phyloP scores from a whole-genome alignment of 345 rosid species.

The Citrus australasica region DNA sequence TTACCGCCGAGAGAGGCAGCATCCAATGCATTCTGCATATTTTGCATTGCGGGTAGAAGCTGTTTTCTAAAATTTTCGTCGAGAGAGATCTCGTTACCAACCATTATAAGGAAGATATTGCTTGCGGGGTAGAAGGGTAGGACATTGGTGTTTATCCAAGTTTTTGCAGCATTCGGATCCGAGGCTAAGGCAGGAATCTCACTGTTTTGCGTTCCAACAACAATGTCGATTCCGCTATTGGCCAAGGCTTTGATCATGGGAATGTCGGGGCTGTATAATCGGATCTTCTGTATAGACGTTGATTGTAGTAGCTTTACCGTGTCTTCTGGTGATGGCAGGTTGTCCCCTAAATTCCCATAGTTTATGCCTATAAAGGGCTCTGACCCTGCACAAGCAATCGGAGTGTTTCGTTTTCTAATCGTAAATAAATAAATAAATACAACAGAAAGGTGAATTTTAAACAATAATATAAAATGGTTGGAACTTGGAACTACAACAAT shows the following conservation, averaged over 20 bases:
- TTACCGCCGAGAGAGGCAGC: constrained; percentile 56
- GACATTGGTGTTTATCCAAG: constrained; percentile 68
- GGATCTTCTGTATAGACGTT: constrained; percentile 65
- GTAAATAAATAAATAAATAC: too few species aligned
- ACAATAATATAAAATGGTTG: too few species aligned
- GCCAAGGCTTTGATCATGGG: constrained; percentile 68
- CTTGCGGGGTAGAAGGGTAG: constrained; percentile 74
- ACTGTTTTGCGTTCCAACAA: constrained; percentile 62
- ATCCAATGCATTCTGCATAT: constrained; percentile 66
- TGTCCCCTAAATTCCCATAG: constrained; percentile 79
- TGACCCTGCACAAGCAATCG: constrained; percentile 33
- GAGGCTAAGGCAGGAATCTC: constrained; percentile 76
- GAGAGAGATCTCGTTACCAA: constrained; percentile 68
- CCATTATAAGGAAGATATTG: constrained; percentile 67
- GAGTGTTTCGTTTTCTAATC: too few species aligned
- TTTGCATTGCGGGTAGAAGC: constrained; percentile 83
- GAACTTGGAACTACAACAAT: too few species aligned
- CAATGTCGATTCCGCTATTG: constrained; percentile 72
- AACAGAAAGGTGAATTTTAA: too few species aligned
- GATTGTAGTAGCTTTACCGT: constrained; percentile 80
- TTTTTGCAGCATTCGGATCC: constrained; percentile 57
- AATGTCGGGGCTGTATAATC: constrained; percentile 76
- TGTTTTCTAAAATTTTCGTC: constrained; percentile 50
- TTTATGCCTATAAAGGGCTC: constrained; percentile 82
- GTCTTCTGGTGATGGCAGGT: constrained; percentile 68